A percentile compares a stretch with the other conserved stretches of the same genome.
These are phyloP conservation scores for Arxiozyma heterogenica DNA, from an alignment of 1,139 yeast species.

Conservation along the genomic window DNA sequence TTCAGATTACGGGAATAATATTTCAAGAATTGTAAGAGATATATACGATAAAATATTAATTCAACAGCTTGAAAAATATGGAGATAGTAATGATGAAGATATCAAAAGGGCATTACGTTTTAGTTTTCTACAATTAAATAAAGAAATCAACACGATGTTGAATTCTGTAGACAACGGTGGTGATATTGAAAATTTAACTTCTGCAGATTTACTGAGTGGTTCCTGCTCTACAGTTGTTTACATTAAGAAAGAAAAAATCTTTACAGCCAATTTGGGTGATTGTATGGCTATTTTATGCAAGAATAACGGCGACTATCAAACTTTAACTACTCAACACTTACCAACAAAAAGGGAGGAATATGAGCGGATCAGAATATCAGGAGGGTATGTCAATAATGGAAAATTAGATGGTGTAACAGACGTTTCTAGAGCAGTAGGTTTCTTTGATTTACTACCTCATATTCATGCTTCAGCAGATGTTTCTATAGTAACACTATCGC, in stretches of 20 bases:
- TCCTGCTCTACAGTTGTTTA: slow-evolving; percentile 78
- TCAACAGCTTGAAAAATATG: slow-evolving; percentile 57
- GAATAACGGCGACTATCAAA: slow-evolving; percentile 68
- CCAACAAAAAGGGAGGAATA: slow-evolving; percentile 77
- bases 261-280: slow-evolving; percentile 88
- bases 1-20: slow-evolving; percentile 52
- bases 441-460: slow-evolving; percentile 77
- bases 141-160: slow-evolving; percentile 56
- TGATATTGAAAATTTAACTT: slow-evolving; percentile 34
- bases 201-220: slow-evolving; percentile 73
- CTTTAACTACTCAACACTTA: slow-evolving; percentile 71
- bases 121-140: slow-evolving; percentile 69
- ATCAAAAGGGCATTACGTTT: slow-evolving; percentile 64
- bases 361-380: slow-evolving; percentile 80
- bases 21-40: slow-evolving; percentile 69
- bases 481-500: slow-evolving; percentile 49
- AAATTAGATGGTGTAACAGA: slow-evolving; percentile 73
- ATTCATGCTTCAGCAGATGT: slow-evolving; percentile 84
- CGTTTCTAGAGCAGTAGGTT: slow-evolving; percentile 89
- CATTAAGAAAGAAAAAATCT: slow-evolving; percentile 58
- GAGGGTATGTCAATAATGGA: slow-evolving; percentile 86
- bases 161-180: slow-evolving; percentile 28
- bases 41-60: slow-evolving; percentile 64
- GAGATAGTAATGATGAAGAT: slow-evolving; percentile 38
- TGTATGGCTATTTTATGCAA: slow-evolving; percentile 72